A percentile compares a stretch with the other conserved stretches of the same genome.
Evolutionary conservation across 1,139 yeast genomes (phyloP).

Genomic region (Chernovozyma aurita): DNA sequence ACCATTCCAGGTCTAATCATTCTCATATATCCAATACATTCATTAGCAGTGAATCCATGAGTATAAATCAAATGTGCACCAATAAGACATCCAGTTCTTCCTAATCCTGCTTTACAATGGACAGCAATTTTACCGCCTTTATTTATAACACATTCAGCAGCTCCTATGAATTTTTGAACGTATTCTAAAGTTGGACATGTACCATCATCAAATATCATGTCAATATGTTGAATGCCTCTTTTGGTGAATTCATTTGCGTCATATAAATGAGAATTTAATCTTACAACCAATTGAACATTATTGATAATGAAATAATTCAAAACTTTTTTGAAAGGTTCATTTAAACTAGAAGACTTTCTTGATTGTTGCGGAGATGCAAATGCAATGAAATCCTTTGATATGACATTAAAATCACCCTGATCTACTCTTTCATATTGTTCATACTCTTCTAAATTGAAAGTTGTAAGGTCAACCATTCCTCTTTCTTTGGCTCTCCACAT

Average conservation of each 20-base stretch:
- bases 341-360: conserved; percentile 22
- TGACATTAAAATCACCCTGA: conserved; percentile 90
- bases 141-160: conserved; percentile 81
- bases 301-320: conserved; percentile 66
- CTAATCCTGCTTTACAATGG: conserved; percentile 97
- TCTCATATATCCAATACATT: conserved; percentile 94
- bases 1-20: conserved; percentile 98
- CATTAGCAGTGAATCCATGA: conserved; percentile 94
- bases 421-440: conserved; percentile 94
- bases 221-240: conserved; percentile 82
- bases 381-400: conserved; percentile 92
- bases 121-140: conserved; percentile 93
- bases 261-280: conserved; percentile 87
- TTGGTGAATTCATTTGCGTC: conserved; percentile 79
- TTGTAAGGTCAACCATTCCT: conserved; percentile 78
- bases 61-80: conserved; percentile 96
- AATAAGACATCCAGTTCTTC: conserved; percentile 94
- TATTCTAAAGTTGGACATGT: conserved; percentile 94
- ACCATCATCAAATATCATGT: conserved; percentile 96
- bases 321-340: conserved; percentile 77
- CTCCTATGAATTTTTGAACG: conserved; percentile 90
- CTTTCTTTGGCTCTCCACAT: conserved; percentile 98
- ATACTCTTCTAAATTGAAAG: conserved; percentile 88
- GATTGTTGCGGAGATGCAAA: conserved; percentile 95
- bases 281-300: conserved; percentile 82